Percentiles rank a stretch among this genome's conserved stretches.
Conservation (phyloP, 768 basidiomycete species). For the Pleurotus tuoliensis region DNA sequence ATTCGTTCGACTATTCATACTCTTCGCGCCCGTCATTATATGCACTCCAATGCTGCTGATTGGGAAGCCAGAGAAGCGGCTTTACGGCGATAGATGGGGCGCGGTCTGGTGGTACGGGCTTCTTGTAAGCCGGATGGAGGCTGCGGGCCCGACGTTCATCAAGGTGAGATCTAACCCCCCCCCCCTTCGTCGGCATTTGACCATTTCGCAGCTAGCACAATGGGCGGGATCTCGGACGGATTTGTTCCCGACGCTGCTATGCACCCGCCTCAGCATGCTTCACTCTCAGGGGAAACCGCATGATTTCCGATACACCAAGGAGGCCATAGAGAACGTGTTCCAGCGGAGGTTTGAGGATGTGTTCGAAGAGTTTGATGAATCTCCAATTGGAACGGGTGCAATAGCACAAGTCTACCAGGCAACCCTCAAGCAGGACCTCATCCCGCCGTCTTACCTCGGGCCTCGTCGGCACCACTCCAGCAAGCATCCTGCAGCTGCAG, state of each 20-base stretch:
- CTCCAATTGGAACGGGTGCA: conserved; percentile 96
- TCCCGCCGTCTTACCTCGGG: conserved; percentile 80
- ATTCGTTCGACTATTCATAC: conserved; percentile 75
- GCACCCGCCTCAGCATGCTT: conserved; percentile 76
- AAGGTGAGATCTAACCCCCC: conserved; percentile 52
- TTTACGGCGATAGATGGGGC: conserved; percentile 82
- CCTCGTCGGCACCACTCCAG: conserved; percentile 57
- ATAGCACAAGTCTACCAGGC: conserved; percentile 97
- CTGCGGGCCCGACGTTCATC: conserved; percentile 94
- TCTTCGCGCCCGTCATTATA: conserved; percentile 88
- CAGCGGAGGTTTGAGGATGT: conserved; percentile 80
- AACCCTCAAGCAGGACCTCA: conserved; percentile 75
- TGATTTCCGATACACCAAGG: conserved; percentile 71
- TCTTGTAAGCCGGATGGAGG: conserved; percentile 84
- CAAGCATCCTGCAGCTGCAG: conserved; percentile 33
- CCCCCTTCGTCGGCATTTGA: conserved; percentile 12
- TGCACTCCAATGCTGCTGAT: conserved; percentile 80
- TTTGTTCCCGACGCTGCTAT: conserved; percentile 84
- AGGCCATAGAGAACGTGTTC: conserved; percentile 81
- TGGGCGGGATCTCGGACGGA: conserved; percentile 98
- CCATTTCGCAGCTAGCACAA: conserved; percentile 72
- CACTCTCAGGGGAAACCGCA: conserved; percentile 90
- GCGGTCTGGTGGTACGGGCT: conserved; percentile 98
- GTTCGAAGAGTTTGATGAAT: conserved; percentile 84
- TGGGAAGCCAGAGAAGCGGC: conserved; percentile 47